Percentiles rank a stretch among this genome's conserved stretches.
These are phyloP conservation scores for Amphicarpaea edgeworthii DNA, from an alignment of 306 rosid genomes.

Conservation along the genomic window DNA sequence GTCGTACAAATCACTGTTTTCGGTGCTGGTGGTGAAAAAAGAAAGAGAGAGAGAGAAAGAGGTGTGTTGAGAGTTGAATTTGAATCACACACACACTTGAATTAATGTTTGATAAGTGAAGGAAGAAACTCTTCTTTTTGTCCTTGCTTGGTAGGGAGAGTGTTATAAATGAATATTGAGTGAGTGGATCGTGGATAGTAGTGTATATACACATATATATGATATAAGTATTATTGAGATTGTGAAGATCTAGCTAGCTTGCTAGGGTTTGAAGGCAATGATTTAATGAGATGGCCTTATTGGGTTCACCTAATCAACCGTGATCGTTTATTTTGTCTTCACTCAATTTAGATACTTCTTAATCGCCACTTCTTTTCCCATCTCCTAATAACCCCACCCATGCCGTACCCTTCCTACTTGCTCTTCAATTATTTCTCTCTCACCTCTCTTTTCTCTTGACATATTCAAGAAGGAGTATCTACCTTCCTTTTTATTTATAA, in stretches of 20 bases:
- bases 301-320: conserved; percentile 60
- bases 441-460: neutral
- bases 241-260: conserved; percentile 73
- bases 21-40: neutral
- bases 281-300: conserved; percentile 64
- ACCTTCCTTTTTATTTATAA: neutral
- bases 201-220: too few relatives aligned
- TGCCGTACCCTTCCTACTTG: neutral
- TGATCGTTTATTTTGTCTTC: conserved; percentile 50
- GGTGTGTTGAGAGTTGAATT: too few relatives aligned
- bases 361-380: neutral
- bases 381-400: conserved; percentile 42
- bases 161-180: conserved; percentile 40
- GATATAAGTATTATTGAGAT: too few relatives aligned
- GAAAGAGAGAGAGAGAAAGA: conserved; percentile 16
- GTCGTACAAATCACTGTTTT: neutral
- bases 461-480: neutral
- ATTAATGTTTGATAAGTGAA: conserved; percentile 43
- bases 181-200: too few relatives aligned
- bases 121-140: conserved; percentile 53
- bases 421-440: conserved; percentile 4
- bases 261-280: conserved; percentile 54
- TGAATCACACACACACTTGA: too few relatives aligned
- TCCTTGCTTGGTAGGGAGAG: conserved; percentile 38
- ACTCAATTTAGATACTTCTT: conserved; percentile 39